These are phyloP conservation scores for Candida sanyiensis DNA, from an alignment of 805 yeast genomes.

Conservation along the genomic window DNA sequence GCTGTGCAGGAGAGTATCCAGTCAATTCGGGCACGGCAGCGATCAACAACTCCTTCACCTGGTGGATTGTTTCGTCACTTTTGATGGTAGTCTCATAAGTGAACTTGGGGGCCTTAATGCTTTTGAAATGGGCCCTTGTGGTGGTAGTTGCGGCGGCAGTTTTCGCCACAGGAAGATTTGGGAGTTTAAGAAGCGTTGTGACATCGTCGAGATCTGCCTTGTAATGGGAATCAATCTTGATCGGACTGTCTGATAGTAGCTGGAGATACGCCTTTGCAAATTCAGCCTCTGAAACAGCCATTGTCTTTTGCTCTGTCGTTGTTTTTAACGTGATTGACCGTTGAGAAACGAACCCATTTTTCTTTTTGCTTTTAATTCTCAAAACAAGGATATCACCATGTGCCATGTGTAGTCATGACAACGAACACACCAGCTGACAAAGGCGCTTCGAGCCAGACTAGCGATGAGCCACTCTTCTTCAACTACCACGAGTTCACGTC, in stretches of 20 bases:
- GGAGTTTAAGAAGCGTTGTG: slow-evolving; percentile 36
- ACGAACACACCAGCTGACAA: too few relatives aligned
- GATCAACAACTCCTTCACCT: slow-evolving; percentile 28
- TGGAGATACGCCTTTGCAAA: slow-evolving; percentile 19
- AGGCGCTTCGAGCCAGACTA: too few relatives aligned
- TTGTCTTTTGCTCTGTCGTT: slow-evolving; percentile 4
- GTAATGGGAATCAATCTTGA: slow-evolving; percentile 23
- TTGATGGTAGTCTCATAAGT: slow-evolving; percentile 26
- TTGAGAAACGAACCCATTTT: too few relatives aligned
- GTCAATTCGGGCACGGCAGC: slow-evolving; percentile 23
- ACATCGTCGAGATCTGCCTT: slow-evolving; percentile 32
- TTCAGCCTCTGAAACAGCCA: slow-evolving; percentile 18
- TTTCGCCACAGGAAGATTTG: slow-evolving; percentile 39
- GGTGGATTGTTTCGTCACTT: slow-evolving; percentile 27
- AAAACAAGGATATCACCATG: too few relatives aligned
- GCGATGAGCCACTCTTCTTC: slow-evolving; percentile 39
- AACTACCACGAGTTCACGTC: slow-evolving; percentile 58
- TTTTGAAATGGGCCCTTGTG: slow-evolving; percentile 42
- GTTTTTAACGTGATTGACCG: too few relatives aligned
- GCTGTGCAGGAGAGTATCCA: slow-evolving; percentile 32
- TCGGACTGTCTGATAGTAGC: slow-evolving; percentile 15
- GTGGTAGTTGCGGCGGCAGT: slow-evolving; percentile 9
- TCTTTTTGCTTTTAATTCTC: neutral
- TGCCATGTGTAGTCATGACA: too few relatives aligned
- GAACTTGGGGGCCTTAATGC: slow-evolving; percentile 72